phyloP scores from a whole-genome alignment of 768 basidiomycete species.

The Trametes elegans region DNA sequence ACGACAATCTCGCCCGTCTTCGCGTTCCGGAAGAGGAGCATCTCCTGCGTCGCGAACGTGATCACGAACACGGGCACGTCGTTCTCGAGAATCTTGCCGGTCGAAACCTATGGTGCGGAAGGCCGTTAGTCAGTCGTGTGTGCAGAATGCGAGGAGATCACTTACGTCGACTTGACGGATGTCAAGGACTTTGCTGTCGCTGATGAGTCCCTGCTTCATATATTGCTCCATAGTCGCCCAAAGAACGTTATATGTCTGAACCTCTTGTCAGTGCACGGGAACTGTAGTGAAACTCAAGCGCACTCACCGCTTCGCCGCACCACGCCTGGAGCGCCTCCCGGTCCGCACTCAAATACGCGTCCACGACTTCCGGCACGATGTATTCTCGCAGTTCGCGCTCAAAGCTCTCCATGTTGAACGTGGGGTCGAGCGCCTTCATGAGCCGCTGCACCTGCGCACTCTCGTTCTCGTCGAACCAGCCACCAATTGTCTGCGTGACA shows the following conservation, averaged over 20 bases:
- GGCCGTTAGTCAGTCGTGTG: not conserved
- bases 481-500: constrained; percentile 81
- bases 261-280: not conserved
- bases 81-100: constrained; percentile 89
- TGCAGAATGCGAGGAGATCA: constrained; percentile 4
- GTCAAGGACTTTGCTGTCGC: constrained; percentile 92
- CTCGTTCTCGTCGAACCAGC: constrained; percentile 97
- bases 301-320: constrained; percentile 92
- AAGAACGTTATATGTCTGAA: constrained; percentile 92
- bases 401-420: constrained; percentile 82
- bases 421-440: constrained; percentile 87
- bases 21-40: constrained; percentile 86
- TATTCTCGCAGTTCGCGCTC: constrained; percentile 92
- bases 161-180: constrained; percentile 96
- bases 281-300: not conserved
- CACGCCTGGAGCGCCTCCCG: constrained; percentile 80
- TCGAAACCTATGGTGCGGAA: constrained; percentile 53
- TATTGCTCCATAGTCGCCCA: constrained; percentile 98
- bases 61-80: constrained; percentile 88
- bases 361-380: constrained; percentile 96
- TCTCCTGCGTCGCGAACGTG: constrained; percentile 91
- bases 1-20: constrained; percentile 85
- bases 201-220: constrained; percentile 83
- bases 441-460: constrained; percentile 90
- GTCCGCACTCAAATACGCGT: constrained; percentile 92